Percentiles rank a stretch among this genome's conserved stretches.
phyloP scores from a whole-genome alignment of 768 basidiomycete genomes.

The Suillus clintonianus region DNA sequence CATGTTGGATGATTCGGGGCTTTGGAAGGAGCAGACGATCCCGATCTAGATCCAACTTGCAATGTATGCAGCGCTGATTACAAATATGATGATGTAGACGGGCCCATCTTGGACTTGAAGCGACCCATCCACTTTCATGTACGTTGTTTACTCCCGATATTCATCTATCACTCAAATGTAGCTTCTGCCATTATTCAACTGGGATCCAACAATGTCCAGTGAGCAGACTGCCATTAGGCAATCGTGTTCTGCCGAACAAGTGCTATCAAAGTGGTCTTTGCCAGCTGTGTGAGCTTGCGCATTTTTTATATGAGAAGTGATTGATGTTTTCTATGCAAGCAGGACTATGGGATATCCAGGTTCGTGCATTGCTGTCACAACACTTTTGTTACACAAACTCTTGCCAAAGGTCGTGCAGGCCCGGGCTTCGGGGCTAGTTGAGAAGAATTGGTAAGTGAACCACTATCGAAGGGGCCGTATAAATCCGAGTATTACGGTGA shows the following conservation, averaged over 20 bases:
- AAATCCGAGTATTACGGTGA: conserved; percentile 40
- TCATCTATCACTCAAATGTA: conserved; percentile 12
- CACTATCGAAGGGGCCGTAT: conserved; percentile 14
- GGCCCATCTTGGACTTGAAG: too few species aligned
- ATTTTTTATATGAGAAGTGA: background rate
- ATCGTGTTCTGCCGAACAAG: conserved; percentile 7
- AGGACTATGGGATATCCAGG: conserved; percentile 59
- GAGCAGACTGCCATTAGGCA: conserved; percentile 5
- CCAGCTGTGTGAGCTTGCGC: conserved; percentile 40
- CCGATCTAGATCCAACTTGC: too few species aligned
- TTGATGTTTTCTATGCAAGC: conserved; percentile 22
- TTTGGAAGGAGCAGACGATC: too few species aligned
- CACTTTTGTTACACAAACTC: background rate
- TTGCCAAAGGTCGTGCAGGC: conserved; percentile 48
- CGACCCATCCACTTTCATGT: background rate
- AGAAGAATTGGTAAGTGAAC: conserved; percentile 60
- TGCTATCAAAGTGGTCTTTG: conserved; percentile 41
- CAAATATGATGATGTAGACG: too few species aligned
- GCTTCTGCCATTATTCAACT: conserved; percentile 40
- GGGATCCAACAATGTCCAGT: conserved; percentile 41
- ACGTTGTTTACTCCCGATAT: background rate
- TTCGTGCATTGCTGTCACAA: background rate
- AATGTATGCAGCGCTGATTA: too few species aligned
- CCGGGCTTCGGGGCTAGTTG: conserved; percentile 55
- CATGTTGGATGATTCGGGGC: conserved; percentile 29